These are phyloP conservation scores for Singerocomus inundabilis DNA, from an alignment of 1,284 basidiomycete species.

Conservation along the genomic window DNA sequence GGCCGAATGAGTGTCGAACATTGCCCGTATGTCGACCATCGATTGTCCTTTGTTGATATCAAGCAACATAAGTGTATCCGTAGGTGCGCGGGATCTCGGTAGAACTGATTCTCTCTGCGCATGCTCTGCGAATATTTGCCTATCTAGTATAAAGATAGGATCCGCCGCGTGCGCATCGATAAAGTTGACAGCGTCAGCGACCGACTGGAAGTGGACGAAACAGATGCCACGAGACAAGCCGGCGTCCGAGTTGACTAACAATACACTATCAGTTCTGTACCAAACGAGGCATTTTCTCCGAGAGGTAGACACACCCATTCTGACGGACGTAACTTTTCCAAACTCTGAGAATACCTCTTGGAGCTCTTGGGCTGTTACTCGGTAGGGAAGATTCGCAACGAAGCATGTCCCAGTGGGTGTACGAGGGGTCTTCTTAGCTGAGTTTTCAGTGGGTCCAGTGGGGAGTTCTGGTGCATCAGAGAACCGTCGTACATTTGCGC, in stretches of 20 bases:
- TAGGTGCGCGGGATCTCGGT: slow-evolving; percentile 25
- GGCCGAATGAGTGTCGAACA: slow-evolving; percentile 27
- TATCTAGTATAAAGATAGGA: slow-evolving; percentile 44
- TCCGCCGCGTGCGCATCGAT: slow-evolving; percentile 37
- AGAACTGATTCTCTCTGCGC: slow-evolving; percentile 5
- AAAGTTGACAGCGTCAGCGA: slow-evolving; percentile 38
- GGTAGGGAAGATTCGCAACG: slow-evolving; percentile 47
- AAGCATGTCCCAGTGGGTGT: slow-evolving; percentile 38
- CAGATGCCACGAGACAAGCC: slow-evolving; percentile 43
- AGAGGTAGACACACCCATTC: slow-evolving; percentile 32
- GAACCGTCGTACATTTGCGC: slow-evolving; percentile 15
- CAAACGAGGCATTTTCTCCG: not conserved
- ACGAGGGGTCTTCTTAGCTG: not conserved
- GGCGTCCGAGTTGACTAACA: slow-evolving; percentile 30
- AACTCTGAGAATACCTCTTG: slow-evolving; percentile 36
- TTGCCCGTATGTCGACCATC: slow-evolving; percentile 16
- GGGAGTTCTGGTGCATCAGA: slow-evolving; percentile 16
- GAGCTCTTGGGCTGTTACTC: slow-evolving; percentile 39
- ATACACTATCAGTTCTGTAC: slow-evolving; percentile 5
- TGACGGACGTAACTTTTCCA: slow-evolving; percentile 36
- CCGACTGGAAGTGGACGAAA: slow-evolving; percentile 42
- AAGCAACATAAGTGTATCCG: slow-evolving; percentile 41
- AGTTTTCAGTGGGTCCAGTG: not conserved
- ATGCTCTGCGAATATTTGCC: slow-evolving; percentile 42
- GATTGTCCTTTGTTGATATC: slow-evolving; percentile 30